Conservation (phyloP, 1,284 basidiomycete genomes). For the Pyrrhoderma lamaoense region DNA sequence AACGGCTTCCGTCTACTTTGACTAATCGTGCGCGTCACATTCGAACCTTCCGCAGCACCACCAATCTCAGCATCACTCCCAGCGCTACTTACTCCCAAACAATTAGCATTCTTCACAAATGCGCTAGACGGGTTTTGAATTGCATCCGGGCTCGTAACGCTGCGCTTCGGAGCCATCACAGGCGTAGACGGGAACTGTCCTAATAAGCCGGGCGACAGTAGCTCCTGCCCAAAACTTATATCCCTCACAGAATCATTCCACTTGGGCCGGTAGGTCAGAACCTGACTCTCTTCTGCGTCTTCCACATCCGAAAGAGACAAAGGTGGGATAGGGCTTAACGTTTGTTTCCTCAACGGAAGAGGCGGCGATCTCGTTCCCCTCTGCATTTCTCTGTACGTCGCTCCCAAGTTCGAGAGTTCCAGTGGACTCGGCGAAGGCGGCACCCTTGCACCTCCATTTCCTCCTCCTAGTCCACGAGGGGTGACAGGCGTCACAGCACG, state of each 20-base stretch:
- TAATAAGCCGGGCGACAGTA: slow-evolving; percentile 4
- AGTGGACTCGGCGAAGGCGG: neutral
- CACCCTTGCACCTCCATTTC: neutral
- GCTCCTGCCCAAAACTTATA: no score
- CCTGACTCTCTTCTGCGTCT: neutral
- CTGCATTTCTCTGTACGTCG: slow-evolving; percentile 1
- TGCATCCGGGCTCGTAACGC: neutral
- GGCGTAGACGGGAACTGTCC: slow-evolving; percentile 11
- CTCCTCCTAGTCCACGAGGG: neutral
- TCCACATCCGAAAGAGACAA: slow-evolving; percentile 11
- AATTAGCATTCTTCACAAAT: neutral
- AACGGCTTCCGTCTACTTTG: slow-evolving; percentile 14
- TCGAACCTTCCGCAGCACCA: neutral
- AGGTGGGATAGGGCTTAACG: neutral
- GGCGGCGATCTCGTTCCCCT: neutral
- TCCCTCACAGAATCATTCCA: no score
- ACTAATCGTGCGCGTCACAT: slow-evolving; percentile 8
- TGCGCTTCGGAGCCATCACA: neutral
- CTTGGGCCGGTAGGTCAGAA: no score
- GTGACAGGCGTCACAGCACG: slow-evolving; percentile 8
- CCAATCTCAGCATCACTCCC: neutral
- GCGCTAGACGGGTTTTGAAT: neutral
- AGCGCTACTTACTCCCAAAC: neutral
- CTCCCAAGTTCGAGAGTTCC: slow-evolving; percentile 4
- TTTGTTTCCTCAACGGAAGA: neutral